Percentiles rank a stretch among this genome's conserved stretches.
phyloP scores from a whole-genome alignment of 495 filamentous ascomycete species.

The Annulohypoxylon moriforme region DNA sequence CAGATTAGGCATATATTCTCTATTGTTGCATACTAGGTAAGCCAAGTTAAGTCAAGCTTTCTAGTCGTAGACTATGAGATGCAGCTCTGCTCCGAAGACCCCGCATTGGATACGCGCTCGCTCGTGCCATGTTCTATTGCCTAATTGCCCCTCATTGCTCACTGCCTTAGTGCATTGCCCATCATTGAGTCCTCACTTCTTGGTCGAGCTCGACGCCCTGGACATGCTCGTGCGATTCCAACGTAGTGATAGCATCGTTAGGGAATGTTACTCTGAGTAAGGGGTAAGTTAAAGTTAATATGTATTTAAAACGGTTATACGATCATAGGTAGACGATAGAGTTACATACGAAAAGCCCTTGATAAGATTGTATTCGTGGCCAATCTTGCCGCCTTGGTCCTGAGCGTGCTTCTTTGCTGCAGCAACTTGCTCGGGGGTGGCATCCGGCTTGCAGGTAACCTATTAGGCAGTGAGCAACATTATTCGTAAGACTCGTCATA shows the following conservation, averaged over 20 bases:
- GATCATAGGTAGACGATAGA: constrained; percentile 2
- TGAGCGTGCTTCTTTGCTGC: constrained; percentile 78
- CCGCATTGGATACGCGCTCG: constrained; percentile 25
- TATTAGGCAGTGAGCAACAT: constrained; percentile 50
- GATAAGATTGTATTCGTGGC: constrained; percentile 83
- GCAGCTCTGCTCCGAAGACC: constrained; percentile 17
- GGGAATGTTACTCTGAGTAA: constrained; percentile 77
- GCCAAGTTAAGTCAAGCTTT: constrained; percentile 40
- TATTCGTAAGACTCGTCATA: constrained; percentile 15
- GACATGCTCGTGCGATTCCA: constrained; percentile 75
- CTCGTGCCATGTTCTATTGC: constrained; percentile 25
- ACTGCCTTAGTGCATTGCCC: background rate
- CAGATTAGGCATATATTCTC: constrained; percentile 8
- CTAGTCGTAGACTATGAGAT: background rate
- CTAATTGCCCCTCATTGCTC: constrained; percentile 37
- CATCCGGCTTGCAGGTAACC: constrained; percentile 81
- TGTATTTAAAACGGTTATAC: background rate
- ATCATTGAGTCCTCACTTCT: constrained; percentile 77
- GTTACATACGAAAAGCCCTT: constrained; percentile 87
- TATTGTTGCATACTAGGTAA: constrained; percentile 20
- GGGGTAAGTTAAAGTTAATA: background rate
- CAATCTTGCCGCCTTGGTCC: constrained; percentile 82
- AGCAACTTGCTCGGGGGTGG: constrained; percentile 69
- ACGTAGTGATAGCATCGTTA: constrained; percentile 68
- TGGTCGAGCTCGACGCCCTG: constrained; percentile 77